A percentile compares a stretch with the other conserved stretches of the same genome.
These are phyloP conservation scores for Cryptosporidium meleagridis DNA, from an alignment of 169 alveolate genomes.

Conservation along the genomic window DNA sequence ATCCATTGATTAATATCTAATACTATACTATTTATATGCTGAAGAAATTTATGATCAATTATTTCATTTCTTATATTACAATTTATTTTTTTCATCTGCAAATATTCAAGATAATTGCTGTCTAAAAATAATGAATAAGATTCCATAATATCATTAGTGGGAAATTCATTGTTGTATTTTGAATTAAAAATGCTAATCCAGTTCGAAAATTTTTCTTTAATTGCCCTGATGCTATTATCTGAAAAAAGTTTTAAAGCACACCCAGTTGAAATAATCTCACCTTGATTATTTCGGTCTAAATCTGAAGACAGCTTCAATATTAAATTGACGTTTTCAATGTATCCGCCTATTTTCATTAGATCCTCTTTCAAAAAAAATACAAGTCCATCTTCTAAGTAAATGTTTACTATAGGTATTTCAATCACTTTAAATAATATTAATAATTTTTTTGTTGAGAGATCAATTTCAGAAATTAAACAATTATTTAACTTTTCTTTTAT, in stretches of 20 bases:
- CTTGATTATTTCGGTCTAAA: background rate
- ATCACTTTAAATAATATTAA: slow-evolving; percentile 6
- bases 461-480: background rate
- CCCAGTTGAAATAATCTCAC: background rate
- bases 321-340: background rate
- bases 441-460: slow-evolving; percentile 1
- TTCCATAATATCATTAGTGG: background rate
- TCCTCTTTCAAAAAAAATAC: background rate
- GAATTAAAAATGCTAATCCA: background rate
- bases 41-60: background rate
- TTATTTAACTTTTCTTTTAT: background rate
- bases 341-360: slow-evolving; percentile 10
- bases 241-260: background rate
- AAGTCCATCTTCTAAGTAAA: background rate
- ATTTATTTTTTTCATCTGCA: background rate
- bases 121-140: background rate
- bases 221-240: background rate
- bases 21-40: background rate
- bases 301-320: background rate
- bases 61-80: background rate
- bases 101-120: background rate
- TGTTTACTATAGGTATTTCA: slow-evolving; percentile 13
- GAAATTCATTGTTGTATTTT: background rate
- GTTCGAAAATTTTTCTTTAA: background rate
- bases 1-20: background rate